Base-by-base conservation (phyloP, 441 rosid genomes). In the Theobroma grandiflorum region DNA sequence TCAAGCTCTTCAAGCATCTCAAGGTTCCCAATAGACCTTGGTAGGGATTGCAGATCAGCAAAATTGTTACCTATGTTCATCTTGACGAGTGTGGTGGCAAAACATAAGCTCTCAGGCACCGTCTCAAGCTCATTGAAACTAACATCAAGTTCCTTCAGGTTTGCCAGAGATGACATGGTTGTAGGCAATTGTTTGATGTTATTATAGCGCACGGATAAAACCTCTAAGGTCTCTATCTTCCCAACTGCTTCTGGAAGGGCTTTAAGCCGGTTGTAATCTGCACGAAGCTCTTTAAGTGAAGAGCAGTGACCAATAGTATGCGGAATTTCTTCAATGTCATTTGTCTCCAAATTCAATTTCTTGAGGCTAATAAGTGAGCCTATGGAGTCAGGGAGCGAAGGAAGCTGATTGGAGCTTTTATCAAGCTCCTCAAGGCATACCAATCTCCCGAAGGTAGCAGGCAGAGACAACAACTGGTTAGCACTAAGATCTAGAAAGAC, bases 221-320 rank as follows among this genome's bases (percentile, higher is more conserved):
- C 86, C 92, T 95, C 95, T 11, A 95, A 81, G 31, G 92, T 87
- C 38, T 88, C 82, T 75, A 95, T 87, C 95, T 95, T 97, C 70
- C 99, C 99, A 52, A 93, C 92, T 63, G 99, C 99, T 89, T 94
- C 99, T 0, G 99, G 99, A 55, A 97, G 98, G 82, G 98, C 98
- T 84, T 93, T 97, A 67, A 97, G 92, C 78, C 93, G 88, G 83
- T 97, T 97, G 83, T 97, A 97, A 84, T 95, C 98, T 2, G 89
- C 98, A 71, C 73, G 90, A 47, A 97, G 95, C 87, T 91, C 98
- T 85, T 69, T 86, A 33, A 97, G 85, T 0, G 90, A 89, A 74
- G 93, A 77, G 84, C 99, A 97, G 33, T 82, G 86, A 33, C 95
- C 94, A 53, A 97, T 91, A 7, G 90, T 83, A 82, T 91, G 95